phyloP scores from a whole-genome alignment of 2,329 filamentous ascomycete species.

The Nannizzia gypsea region DNA sequence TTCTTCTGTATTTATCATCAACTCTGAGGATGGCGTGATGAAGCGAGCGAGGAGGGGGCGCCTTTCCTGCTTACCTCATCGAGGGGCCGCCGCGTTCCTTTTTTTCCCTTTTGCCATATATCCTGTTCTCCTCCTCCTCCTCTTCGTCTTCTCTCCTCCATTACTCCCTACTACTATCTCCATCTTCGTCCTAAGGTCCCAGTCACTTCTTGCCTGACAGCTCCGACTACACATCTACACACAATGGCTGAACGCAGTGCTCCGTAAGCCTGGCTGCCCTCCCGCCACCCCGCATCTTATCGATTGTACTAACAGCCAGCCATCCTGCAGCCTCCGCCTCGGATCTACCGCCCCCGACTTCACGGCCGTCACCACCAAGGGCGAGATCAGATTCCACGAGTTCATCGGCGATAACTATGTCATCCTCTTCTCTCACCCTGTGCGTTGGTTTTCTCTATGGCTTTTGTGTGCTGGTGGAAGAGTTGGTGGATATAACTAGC shows the following conservation, averaged over 20 bases:
- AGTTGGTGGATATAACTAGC: not conserved
- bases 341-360: slow-evolving; percentile 58
- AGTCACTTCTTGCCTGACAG: slow-evolving; percentile 6
- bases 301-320: not conserved
- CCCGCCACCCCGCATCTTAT: not conserved
- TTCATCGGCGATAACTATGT: slow-evolving; percentile 61
- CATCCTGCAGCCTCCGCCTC: slow-evolving; percentile 44
- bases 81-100: not conserved
- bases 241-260: slow-evolving; percentile 33
- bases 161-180: not conserved
- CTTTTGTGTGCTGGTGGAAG: slow-evolving; percentile 4
- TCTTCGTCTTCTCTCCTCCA: not conserved
- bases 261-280: slow-evolving; percentile 27
- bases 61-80: slow-evolving; percentile 1
- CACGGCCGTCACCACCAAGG: slow-evolving; percentile 54
- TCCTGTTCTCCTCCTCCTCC: not conserved
- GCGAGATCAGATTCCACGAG: slow-evolving; percentile 58
- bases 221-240: slow-evolving; percentile 5
- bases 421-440: slow-evolving; percentile 60
- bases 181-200: not conserved
- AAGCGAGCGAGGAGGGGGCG: not conserved
- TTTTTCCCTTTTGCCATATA: not conserved
- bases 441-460: slow-evolving; percentile 14
- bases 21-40: not conserved
- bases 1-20: not conserved